Evolutionary conservation across 768 basidiomycete species (phyloP), one percentile per base, ranked within the genome.

Genomic region (Leucosporidium scottii): DNA sequence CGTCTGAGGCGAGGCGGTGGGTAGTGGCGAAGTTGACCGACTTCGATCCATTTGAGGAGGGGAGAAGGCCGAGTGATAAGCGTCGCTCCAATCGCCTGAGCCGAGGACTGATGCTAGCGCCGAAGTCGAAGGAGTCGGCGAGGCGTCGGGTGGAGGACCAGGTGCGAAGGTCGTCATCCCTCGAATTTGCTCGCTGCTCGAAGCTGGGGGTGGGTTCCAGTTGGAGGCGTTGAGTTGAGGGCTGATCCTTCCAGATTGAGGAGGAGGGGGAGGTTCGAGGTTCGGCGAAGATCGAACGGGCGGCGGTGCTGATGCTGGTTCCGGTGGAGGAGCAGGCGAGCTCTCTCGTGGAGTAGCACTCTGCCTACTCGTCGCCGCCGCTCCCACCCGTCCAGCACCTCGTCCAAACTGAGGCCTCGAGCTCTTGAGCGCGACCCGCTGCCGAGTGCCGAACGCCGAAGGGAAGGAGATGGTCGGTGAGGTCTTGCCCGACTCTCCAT

Each of bases 371-470:
- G 34, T 20, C 18, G 1, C 31, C 25, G 48, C 27, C 20, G 30
- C 25, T 34, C 44, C 28, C 25, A 55, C n/a, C 18, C 56, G 9
- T 4, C 66, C 36, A 1, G 61, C 56, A 6, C 48, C 31, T 1
- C 62, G 70, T 5, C 70, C 39, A 13, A 44, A 44, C 39, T 44
- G 39, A 2, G 39, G 39, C 21, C 51, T 64, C 53, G 23, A 61
- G 55, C 51, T 60, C 64, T 55, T 57, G 27, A 68, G n/a, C 47
- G 66, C 70, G 3, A 62, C 64, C 4, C 63, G 48, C 27, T 68
- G 69, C 25, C 62, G n/a, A 1, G 65, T 61, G 7, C 66, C 70
- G 34, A 67, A 67, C 56, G 64, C 59, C 17, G n/a, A 54, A 2
- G 70, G 64, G n/a, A 70, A 61, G 36, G 23, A 55, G 18, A 5